Evolutionary conservation across 1,284 basidiomycete genomes (phyloP), one percentile per base, ranked within the genome.

Genomic region (Schizophyllum amplum): DNA sequence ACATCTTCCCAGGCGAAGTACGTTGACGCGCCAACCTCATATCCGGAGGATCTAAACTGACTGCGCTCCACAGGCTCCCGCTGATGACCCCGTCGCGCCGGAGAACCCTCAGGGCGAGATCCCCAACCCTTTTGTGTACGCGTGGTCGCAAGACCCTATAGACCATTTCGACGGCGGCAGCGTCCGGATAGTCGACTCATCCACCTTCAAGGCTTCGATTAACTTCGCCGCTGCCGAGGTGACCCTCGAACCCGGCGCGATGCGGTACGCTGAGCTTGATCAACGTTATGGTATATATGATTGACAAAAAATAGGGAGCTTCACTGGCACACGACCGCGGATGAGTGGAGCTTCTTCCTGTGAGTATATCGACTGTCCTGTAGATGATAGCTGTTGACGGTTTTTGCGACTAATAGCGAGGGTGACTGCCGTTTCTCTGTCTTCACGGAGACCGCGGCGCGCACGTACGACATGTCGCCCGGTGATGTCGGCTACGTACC

Each of bases 201-300:
- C 75, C 4, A 79, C 70, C 0, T 79, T 79, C 65, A 55, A 42
- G 25, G 79, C 80, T 20, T 78, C 84, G 1, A 81, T 69, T 50
- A 79, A 79, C 0, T 84, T 88, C 53, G 76, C 85, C 15, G 83
- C 79, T 2, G 83, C 84, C 2, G 82, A 87, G 63, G 81, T 90
- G 9, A 82, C 78, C 3, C 79, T 90, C 24, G 77, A 87, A 58
- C 82, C 84, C 24, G 85, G 85, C 53, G 84, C 78, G 24, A 82
- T 88, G 61, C 73, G 81, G 74, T 82, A 63, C 3, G 24, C 61
- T 56, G 33, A 42, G 3, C 33, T 3, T 42, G 33, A 42, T 2
- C 11, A 2, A 20, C 53, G 50, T n/a, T 24, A 1, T 15, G 33
- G 46, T 11, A 22, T 48, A 24, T 17, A 9, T 11, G 46, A 47